Evolutionary conservation across 352 stramenopile species (phyloP), one percentile per base, ranked within the genome.

Genomic region (Blastocystis sp.): DNA sequence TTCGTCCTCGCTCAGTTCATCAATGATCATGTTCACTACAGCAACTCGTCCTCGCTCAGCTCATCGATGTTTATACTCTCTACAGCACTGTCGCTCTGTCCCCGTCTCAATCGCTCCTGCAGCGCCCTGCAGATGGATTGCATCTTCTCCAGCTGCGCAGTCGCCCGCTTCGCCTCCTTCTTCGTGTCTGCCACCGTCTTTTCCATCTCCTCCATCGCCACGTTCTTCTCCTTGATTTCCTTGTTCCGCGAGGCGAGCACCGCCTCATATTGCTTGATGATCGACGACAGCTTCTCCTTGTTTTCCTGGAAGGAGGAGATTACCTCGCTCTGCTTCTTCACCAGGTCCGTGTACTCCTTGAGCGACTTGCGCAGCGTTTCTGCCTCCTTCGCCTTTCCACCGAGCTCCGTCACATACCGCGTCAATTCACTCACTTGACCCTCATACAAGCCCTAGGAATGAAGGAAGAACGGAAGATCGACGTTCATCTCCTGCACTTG

Each of bases 201-300:
- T 52, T 52, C 17, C 74, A 84, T n/a, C 61, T 66, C 53, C 19
- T 62, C 48, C 52, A 84, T 84, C 34, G 14, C 2, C n/a, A 56
- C 14, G 34, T 84, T 84, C 28, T 84, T 84, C 53, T 62, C 48
- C 56, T 84, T 84, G 28, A 67, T 60, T 21, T 84, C 74, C 21
- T 43, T 43, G 21, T 84, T 84, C 41, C 60, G 34, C 28, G 65
- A 21, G 0, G 21, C 48, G 23, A 84, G 38, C 10, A 84, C 34
- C 19, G 34, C 41, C 45, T 84, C 74, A 28, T 84, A 84, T 34
- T 69, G 74, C 66, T 66, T 67, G 1, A 84, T 53, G 34, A 84
- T 34, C 1, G 38, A 17, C 7, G 34, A 66, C 28, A 84, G 45
- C 53, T 84, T 66, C 2, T 84, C 74, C 3, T 53, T 34, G 45